These are phyloP conservation scores for Colletotrichum sp. DNA, from an alignment of 2,329 filamentous ascomycete species.

Conservation along the genomic window DNA sequence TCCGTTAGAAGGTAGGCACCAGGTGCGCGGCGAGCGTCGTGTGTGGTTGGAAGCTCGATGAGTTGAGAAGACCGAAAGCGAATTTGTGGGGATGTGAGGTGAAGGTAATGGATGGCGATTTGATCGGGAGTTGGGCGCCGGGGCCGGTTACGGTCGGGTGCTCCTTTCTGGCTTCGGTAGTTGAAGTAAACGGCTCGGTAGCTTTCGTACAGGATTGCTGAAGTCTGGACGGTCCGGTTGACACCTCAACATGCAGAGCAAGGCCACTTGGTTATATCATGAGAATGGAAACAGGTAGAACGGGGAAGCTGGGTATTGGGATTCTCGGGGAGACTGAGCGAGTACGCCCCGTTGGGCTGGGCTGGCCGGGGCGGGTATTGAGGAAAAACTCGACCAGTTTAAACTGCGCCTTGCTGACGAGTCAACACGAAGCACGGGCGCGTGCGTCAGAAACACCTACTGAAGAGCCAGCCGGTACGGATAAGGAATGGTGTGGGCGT, in stretches of 20 bases:
- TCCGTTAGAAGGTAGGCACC: background rate
- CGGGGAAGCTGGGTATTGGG: background rate
- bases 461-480: background rate
- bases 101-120: background rate
- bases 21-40: background rate
- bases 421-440: slow-evolving; percentile 1
- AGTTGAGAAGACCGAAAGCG: slow-evolving; percentile 14
- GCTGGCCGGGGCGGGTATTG: slow-evolving; percentile 1
- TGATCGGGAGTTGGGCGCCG: background rate
- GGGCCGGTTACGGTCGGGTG: background rate
- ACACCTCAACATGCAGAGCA: background rate
- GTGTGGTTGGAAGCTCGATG: background rate
- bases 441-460: slow-evolving; percentile 8
- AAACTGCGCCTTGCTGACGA: slow-evolving; percentile 15
- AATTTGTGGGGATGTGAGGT: slow-evolving; percentile 3
- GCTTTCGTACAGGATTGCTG: background rate
- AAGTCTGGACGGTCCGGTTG: background rate
- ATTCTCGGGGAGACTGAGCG: background rate
- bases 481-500: background rate
- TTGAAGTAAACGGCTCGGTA: background rate
- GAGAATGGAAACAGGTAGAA: background rate
- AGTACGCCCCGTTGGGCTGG: slow-evolving; percentile 3
- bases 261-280: slow-evolving; percentile 5
- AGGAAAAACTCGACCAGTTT: background rate
- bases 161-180: background rate